These are phyloP conservation scores for Westerdykella ornata DNA, from an alignment of 2,329 filamentous ascomycete genomes.

Conservation along the genomic window DNA sequence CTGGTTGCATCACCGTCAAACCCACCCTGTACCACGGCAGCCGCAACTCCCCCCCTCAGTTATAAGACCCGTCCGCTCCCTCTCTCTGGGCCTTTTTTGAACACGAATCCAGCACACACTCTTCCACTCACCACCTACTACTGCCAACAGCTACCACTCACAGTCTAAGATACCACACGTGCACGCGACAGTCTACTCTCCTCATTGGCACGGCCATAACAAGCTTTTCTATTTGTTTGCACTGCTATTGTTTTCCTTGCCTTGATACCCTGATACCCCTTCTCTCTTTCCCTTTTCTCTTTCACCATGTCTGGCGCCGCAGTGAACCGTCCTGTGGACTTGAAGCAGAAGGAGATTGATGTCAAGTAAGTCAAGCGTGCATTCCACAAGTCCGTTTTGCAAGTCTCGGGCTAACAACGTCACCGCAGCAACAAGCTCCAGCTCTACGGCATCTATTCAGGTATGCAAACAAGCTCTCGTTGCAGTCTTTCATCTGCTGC, in stretches of 20 bases:
- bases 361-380: slow-evolving; percentile 39
- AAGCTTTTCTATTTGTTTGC: background rate
- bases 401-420: background rate
- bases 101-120: background rate
- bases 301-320: slow-evolving; percentile 14
- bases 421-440: slow-evolving; percentile 75
- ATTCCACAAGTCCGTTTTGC: slow-evolving; percentile 6
- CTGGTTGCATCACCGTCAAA: no score
- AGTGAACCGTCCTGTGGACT: slow-evolving; percentile 69
- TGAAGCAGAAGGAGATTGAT: slow-evolving; percentile 71
- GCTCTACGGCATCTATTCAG: slow-evolving; percentile 78
- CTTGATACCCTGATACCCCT: background rate
- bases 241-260: background rate
- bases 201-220: no score
- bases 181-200: no score
- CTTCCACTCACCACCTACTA: background rate
- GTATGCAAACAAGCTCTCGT: slow-evolving; percentile 37
- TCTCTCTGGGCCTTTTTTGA: background rate
- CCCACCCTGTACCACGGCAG: no score
- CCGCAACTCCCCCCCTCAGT: no score
- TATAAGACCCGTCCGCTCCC: background rate
- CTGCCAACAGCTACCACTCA: background rate
- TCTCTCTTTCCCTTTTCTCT: background rate
- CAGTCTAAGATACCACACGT: no score
- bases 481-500: slow-evolving; percentile 1